Evolutionary conservation across 2,329 filamentous ascomycete species (phyloP), one percentile per base, ranked within the genome.

Genomic region (Colletotrichum horii): DNA sequence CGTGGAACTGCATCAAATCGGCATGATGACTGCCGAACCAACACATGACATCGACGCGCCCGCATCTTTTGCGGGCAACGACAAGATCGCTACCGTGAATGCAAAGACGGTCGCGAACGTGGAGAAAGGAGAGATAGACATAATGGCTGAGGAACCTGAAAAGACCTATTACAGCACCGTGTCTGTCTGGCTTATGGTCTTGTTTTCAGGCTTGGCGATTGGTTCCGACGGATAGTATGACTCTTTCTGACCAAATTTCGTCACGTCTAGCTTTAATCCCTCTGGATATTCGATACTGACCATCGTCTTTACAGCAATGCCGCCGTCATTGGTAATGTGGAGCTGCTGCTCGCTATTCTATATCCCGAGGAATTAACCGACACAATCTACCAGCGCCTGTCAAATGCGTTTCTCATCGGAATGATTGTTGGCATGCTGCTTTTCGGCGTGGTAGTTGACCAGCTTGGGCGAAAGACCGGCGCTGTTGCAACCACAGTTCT

Each of bases 401-500:
- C 88, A 55, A 91, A 92, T 78, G 86, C 89, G 4, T 89, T 88
- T 76, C 83, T 91, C 7, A 87, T 91, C 66, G 90, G 90, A 62
- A 87, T 89, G 81, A 90, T 91, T 71, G 81, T 91, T 66, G 90
- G 90, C 66, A 91, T 91, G 86, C 80, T 91, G 9, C 82, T 87
- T 77, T 90, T 91, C 74, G 89, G 89, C 8, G 81, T 86, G 12
- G 79, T 88, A 8, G 87, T 88, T 76, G 89, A 89, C 77, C 85
- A 86, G 22, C 78, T 90, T 6, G 89, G 89, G n/a, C 84, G 89
- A 52, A 84, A 86, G 56, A 88, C 85, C 1, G 88, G 88, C 15
- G 85, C 87, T 52, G 80, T 90, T 6, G 82, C 84, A 6, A 86
- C 89, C 1, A 90, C 88, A 0, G 66, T 84, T 19, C 82, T 90